Base-by-base conservation (phyloP, 106 monocot species). In the Acorus calamus region DNA sequence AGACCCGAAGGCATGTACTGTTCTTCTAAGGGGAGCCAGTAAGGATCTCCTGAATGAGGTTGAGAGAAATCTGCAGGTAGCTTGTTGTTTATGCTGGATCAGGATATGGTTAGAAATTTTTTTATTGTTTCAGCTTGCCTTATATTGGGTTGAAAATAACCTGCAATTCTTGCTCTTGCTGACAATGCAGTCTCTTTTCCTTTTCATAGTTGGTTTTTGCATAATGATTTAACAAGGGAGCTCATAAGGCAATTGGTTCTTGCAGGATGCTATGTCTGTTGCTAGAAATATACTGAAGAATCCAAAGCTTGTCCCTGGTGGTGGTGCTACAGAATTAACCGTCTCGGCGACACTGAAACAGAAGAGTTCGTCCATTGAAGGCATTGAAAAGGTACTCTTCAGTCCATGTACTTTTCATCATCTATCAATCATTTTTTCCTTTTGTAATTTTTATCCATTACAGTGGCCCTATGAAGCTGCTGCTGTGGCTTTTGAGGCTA, bases 381-480 rank as follows among this genome's bases (percentile, higher is more conserved):
- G 94, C 60, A 77, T 96, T 65, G 94, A 96, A 72, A 96, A 96
- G 84, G 94, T 87, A 69, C 11, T 28, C 3, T 12, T 42, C 44
- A 2, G 10, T 9, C 41, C 8, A 60, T 47, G 53, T 8, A 66
- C 55, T 49, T 12, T 9, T 61, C 6, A 56, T 12, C 4, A 52
- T 60, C 9, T 56, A 47, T 61, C 4, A 2, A 14, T 61, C 10
- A 61, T 47, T 4, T 14, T 6, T 4, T 46, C n/a, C 11, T 5
- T 5, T 46, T 61, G 11, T 47, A 61, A 61, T 44, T 11, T 61
- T 11, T 9, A 41, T 9, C 7, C 44, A 6, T 57, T 44, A 63
- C 70, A 94, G 94, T 94, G 89, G 94, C 89, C 89, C 11, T 94
- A 94, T 84, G 94, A 94, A 80, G 94, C 94, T 74, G 94, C 94